Conservation (phyloP, 768 basidiomycete species). For the Galerina sulciceps region DNA sequence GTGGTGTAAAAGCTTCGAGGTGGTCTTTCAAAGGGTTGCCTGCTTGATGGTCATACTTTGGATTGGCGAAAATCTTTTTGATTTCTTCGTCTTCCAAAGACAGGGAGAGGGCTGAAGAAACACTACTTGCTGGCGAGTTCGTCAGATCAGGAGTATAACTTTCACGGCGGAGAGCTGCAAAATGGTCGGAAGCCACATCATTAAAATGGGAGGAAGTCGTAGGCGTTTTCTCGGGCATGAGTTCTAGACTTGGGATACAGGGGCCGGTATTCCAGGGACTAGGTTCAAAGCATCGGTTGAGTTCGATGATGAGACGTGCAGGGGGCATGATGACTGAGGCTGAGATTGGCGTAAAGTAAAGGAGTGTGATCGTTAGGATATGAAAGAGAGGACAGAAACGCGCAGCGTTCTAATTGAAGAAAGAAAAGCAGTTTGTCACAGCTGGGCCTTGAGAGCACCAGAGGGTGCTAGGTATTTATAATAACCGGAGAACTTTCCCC, state of each 20-base stretch:
- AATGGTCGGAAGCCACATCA: neutral
- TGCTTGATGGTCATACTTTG: neutral
- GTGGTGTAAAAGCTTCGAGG: neutral
- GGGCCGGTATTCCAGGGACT: constrained; percentile 23
- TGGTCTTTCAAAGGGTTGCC: neutral
- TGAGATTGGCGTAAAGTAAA: neutral
- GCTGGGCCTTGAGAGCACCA: neutral
- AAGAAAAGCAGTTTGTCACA: neutral
- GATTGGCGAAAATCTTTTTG: constrained; percentile 16
- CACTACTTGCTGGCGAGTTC: constrained; percentile 15
- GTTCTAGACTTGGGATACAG: constrained; percentile 8
- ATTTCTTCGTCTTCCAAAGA: constrained; percentile 22
- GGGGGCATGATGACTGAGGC: constrained; percentile 8
- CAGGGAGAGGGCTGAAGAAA: constrained; percentile 15
- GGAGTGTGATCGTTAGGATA: neutral
- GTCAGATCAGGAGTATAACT: constrained; percentile 15
- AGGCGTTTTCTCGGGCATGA: neutral
- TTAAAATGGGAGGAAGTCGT: neutral
- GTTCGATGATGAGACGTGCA: constrained; percentile 16
- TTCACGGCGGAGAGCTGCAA: neutral
- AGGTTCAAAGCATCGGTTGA: constrained; percentile 19
- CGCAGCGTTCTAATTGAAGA: constrained; percentile 6
- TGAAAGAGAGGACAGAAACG: constrained; percentile 1
- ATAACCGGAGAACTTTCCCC: neutral
- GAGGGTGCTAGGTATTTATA: neutral